Percentiles rank a stretch among this genome's conserved stretches.
Conservation (phyloP, 1,284 basidiomycete species). For the Ceratobasidium sp. region DNA sequence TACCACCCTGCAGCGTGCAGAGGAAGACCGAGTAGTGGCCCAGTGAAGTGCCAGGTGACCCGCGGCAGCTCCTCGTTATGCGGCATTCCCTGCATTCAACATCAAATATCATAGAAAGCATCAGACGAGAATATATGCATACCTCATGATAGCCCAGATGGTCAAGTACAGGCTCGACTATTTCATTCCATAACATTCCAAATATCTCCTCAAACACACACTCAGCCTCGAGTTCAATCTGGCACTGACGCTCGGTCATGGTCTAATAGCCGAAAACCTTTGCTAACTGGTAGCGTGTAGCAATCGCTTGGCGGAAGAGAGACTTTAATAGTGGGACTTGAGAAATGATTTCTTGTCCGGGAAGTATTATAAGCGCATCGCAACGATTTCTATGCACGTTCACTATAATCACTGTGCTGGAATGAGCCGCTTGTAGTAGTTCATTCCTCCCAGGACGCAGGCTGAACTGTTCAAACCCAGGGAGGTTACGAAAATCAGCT, state of each 20-base stretch:
- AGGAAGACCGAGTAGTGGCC: constrained; percentile 18
- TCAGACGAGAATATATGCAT: neutral
- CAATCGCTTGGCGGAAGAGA: neutral
- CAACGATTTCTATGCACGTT: constrained; percentile 35
- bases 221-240: too few species aligned
- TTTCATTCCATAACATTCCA: constrained; percentile 20
- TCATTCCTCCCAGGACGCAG: neutral
- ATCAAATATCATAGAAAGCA: too few species aligned
- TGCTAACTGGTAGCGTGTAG: neutral
- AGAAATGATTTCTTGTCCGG: neutral
- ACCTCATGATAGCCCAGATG: constrained; percentile 11
- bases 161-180: constrained; percentile 15
- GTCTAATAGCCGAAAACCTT: neutral
- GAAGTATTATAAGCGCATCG: constrained; percentile 29
- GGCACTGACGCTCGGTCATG: too few species aligned
- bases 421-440: neutral
- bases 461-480: constrained; percentile 20
- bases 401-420: constrained; percentile 1
- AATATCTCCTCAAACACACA: neutral
- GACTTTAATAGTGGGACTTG: constrained; percentile 1
- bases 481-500: neutral
- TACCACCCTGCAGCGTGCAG: constrained; percentile 31
- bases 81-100: neutral
- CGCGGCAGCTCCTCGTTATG: constrained; percentile 2
- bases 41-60: constrained; percentile 24